Conservation (phyloP, 176 grass and related monocot species). For the Tillandsia fasciculata region DNA sequence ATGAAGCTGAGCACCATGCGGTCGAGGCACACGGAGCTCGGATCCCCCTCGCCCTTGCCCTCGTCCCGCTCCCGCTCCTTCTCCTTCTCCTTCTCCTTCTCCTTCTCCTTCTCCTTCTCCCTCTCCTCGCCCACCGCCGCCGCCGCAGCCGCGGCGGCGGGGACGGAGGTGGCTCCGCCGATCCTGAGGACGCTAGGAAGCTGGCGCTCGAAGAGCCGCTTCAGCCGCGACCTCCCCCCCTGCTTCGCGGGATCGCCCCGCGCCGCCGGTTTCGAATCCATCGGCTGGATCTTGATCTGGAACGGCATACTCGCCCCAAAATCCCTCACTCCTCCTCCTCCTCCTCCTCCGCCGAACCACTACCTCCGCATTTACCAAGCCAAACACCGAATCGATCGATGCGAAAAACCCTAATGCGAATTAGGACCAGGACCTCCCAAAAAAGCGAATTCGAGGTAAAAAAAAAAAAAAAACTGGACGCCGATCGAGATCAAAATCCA, state of each 20-base stretch:
- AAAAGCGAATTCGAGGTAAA: no score
- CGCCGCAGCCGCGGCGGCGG: background rate
- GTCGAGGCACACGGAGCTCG: constrained; percentile 53
- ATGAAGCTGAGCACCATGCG: constrained; percentile 81
- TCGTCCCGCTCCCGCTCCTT: constrained; percentile 18
- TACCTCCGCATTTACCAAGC: constrained; percentile 13
- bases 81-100: constrained; percentile 40
- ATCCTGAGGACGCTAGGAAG: constrained; percentile 28
- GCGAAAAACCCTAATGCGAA: no score
- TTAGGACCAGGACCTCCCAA: no score
- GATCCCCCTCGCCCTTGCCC: constrained; percentile 13
- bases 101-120: constrained; percentile 25
- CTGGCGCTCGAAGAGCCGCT: constrained; percentile 45
- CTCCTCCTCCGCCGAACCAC: background rate
- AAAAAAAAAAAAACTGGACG: no score
- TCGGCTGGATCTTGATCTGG: constrained; percentile 41
- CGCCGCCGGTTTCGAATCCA: constrained; percentile 28
- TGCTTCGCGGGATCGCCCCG: constrained; percentile 27
- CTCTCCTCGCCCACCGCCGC: constrained; percentile 25
- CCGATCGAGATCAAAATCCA: no score
- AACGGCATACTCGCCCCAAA: constrained; percentile 37
- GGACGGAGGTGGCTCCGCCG: constrained; percentile 15
- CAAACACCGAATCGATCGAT: background rate
- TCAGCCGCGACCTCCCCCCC: constrained; percentile 35
- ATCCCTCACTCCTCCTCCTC: no score